Base-by-base conservation (phyloP, 345 rosid species). In the Bruguiera sexangula region DNA sequence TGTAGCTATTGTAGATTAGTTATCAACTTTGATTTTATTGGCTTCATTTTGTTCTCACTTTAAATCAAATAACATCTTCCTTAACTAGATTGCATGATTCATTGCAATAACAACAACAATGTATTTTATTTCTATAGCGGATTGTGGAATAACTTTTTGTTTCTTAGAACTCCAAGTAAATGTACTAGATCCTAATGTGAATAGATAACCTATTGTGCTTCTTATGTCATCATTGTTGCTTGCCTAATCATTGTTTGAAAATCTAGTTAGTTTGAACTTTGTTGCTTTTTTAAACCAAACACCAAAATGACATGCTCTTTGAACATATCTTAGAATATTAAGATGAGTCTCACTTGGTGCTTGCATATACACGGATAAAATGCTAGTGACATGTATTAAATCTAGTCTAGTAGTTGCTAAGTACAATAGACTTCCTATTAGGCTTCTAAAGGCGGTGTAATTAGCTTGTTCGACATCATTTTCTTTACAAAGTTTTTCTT, bases 151-250 rank as follows among this genome's bases (percentile, higher is more conserved):
- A 3, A 7, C 37, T 21, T 62, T 7, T 5, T 62, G 2, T n/a
- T 62, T 62, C 4, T 11, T n/a, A n/a, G 8, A 62, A 8, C 31
- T 37, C 66, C 0, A 62, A 1, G 9, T 62, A 11, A 37, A 21
- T 3, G 0, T 2, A 20, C 20, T 0, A 9, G 0, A 8, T 19
- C 4, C 19, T 0, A 37, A 37, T 3, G 4, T 19, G 2, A 62
- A 21, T 10, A 62, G n/a, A 2, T 6, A 34, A 2, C 1, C 2
- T 0, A 8, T 20, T 11, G 20, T 62, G 19, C 52, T 62, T 1
- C 27, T 55, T 4, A 9, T 1, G 6, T 21, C 13, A 55, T 55
- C 29, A n/a, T 8, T n/a, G 3, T 2, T n/a, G 1, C 66, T n/a
- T 62, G 0, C 11, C 52, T 1, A 37, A 1, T 37, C 52, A 62